Base-by-base conservation (phyloP, 1,284 basidiomycete species). In the Phylloporus sp. region DNA sequence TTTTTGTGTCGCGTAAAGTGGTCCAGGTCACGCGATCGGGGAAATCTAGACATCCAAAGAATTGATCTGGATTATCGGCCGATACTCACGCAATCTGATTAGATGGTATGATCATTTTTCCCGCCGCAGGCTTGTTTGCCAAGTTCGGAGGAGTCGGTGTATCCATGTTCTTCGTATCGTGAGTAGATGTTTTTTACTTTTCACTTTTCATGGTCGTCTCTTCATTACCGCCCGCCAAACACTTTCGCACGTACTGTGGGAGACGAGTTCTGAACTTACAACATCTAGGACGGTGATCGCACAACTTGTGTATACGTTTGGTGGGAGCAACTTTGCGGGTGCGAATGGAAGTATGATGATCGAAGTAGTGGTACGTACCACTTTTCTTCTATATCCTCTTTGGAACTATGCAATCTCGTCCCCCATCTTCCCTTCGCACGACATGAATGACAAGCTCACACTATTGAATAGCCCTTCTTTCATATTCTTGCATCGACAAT, bases 341-440 rank as follows among this genome's bases (percentile, higher is more conserved):
- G 95, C 92, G 0, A 99, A 98, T 81, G 96, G 96, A 14, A 97
- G 94, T 65, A 98, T 99, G 96, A 98, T 98, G 96, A 99, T 99
- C 71, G 97, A 99, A 80, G 95, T 96, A 17, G 95, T 98, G 71
- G 92, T 94, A 79, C 66, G 91, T 88, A 43, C 23, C 60, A 8
- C 27, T 66, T 58, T 67, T 62, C 53, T 53, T 47, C 39, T 64
- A 25, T 20, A 53, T 69, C 52, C 15, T 65, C 32, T 56, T 59
- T 43, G 15, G 12, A 32, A 25, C 17, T 27, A 23, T 32, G 19
- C 39, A 7, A 15, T 60, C 55, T 57, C 37, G 4, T 6, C 41
- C 62, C 23, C 19, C 25, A 43, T 25, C 23, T 14, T 23, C 41
- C 59, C 27, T 63, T 41, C 25, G 61, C 39, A 45, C 52, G 45